Evolutionary conservation across 1,284 basidiomycete species (phyloP).

Genomic region (Kalmanozyma brasiliensis): DNA sequence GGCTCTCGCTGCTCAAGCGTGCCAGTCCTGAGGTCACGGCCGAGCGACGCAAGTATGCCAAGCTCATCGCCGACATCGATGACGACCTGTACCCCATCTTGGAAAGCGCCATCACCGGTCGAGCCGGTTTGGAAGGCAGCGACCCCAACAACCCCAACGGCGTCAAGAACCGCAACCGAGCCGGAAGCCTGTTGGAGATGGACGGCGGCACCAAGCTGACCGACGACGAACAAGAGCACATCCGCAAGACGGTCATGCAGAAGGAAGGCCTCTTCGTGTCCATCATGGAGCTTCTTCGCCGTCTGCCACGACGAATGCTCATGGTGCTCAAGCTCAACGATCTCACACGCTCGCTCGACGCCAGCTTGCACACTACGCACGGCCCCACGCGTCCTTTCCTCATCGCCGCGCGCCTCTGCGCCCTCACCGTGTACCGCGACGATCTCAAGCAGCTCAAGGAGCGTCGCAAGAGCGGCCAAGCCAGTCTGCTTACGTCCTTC

Average conservation of each 20-base stretch:
- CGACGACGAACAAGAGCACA: constrained; percentile 66
- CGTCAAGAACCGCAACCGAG: constrained; percentile 56
- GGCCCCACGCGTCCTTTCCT: constrained; percentile 74
- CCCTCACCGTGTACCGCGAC: constrained; percentile 83
- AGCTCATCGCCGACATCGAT: constrained; percentile 64
- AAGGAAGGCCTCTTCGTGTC: constrained; percentile 65
- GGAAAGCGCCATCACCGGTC: constrained; percentile 66
- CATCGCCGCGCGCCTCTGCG: constrained; percentile 90
- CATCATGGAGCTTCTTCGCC: constrained; percentile 61
- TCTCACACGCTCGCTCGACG: constrained; percentile 71
- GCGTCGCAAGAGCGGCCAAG: constrained; percentile 30
- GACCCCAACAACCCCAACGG: constrained; percentile 62
- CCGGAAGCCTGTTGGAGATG: constrained; percentile 60
- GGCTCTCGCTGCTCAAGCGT: constrained; percentile 63
- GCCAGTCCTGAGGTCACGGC: constrained; percentile 57
- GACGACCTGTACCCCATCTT: constrained; percentile 67
- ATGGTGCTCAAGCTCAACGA: constrained; percentile 68
- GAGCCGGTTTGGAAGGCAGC: constrained; percentile 65
- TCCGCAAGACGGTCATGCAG: constrained; percentile 67
- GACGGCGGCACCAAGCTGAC: constrained; percentile 51
- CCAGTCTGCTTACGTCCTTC: constrained; percentile 29
- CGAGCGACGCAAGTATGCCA: constrained; percentile 61
- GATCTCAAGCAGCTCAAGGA: constrained; percentile 72
- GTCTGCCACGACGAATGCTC: constrained; percentile 65
- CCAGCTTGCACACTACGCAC: constrained; percentile 72